Conservation (phyloP, 306 rosid genomes). For the Ormosia semicastrata region DNA sequence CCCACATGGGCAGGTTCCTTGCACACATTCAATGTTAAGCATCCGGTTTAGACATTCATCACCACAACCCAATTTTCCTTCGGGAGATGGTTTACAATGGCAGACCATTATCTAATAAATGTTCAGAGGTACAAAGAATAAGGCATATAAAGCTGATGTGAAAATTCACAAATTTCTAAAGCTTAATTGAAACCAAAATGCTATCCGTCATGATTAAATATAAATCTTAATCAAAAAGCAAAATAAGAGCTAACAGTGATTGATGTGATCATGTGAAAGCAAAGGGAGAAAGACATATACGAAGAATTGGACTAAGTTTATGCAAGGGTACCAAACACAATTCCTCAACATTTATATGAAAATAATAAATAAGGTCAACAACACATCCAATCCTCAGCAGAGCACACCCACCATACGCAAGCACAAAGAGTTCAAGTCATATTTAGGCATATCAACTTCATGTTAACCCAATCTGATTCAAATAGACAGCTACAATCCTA, state of each 20-base stretch:
- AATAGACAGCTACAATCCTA: background rate
- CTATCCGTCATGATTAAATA: slow-evolving; percentile 4
- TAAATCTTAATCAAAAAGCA: slow-evolving; percentile 17
- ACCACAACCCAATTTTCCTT: slow-evolving; percentile 75
- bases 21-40: slow-evolving; percentile 89
- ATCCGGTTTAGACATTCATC: slow-evolving; percentile 94
- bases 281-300: background rate
- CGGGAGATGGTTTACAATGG: slow-evolving; percentile 66
- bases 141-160: background rate
- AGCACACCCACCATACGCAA: background rate
- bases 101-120: slow-evolving; percentile 89
- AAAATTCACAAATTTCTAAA: slow-evolving; percentile 6
- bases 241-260: background rate
- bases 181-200: background rate
- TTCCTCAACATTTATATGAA: background rate
- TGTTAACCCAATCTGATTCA: background rate
- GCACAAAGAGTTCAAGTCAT: background rate
- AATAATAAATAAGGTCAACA: background rate
- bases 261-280: background rate
- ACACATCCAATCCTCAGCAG: slow-evolving; percentile 11
- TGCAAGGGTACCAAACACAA: slow-evolving; percentile 11
- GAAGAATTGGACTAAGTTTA: background rate
- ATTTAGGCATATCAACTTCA: slow-evolving; percentile 12
- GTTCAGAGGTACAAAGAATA: slow-evolving; percentile 17
- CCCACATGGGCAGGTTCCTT: slow-evolving; percentile 92